Evolutionary conservation across 1,139 yeast species (phyloP), one percentile per base, ranked within the genome.

Genomic region (Oligophagozyma castellii): DNA sequence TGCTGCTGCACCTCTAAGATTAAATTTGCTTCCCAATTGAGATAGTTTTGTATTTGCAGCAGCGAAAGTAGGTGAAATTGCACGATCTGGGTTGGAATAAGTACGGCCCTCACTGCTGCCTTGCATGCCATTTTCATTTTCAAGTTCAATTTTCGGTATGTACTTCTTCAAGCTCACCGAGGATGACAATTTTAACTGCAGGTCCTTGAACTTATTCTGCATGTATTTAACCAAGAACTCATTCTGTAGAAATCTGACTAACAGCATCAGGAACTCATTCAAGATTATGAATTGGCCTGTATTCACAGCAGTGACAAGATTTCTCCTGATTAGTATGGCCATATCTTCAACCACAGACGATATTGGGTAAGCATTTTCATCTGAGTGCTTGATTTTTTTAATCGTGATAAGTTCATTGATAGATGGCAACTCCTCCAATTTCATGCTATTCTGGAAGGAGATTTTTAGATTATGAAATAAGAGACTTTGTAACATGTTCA

Each of bases 311-410:
- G 41, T 38, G 5, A 52, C 40, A 15, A 52, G 34, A 30, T 43
- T 41, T 35, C 46, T 44, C 33, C 80, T 78, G 27, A 84, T 56
- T 12, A 84, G 71, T 42, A 83, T 61, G 20, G 84, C 69, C 26
- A 81, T 59, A 49, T 89, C 98, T 48, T 89, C 98, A 23, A 86
- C 72, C 7, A 83, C 75, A 0, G 96, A 83, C 0, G 93, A 71
- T 4, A 79, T 70, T 3, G 92, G 77, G 3, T 79, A 44, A 11
- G 49, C 43, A 2, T 44, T 39, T 7, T 35, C 30, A 24, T 47
- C 53, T 5, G 71, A 28, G 61, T 67, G 37, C 67, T 80, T 7
- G 66, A 43, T 20, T 38, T 43, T 35, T 4, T 30, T 33, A 12
- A 31, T 24, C 3, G 34, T 27, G 4, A 52, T 39, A 19, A 42